Conservation (phyloP, 805 yeast genomes). For the Kodamaea restingae region DNA sequence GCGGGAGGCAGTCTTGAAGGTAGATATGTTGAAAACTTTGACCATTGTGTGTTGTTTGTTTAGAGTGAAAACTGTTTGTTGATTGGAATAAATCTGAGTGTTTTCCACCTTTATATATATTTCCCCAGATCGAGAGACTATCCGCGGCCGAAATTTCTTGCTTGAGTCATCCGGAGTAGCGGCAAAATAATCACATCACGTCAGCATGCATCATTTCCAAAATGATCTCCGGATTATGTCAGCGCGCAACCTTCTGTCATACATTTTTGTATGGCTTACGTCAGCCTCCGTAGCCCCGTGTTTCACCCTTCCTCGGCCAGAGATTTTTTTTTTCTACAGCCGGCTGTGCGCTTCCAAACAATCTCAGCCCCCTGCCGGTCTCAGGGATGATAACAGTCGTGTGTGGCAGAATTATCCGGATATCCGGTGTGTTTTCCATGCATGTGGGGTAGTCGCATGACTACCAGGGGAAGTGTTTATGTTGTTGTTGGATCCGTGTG, state of each 20-base stretch:
- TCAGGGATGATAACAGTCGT: neutral
- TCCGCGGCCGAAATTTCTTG: constrained; percentile 1
- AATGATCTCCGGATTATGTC: neutral
- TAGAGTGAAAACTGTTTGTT: neutral
- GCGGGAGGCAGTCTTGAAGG: constrained; percentile 40
- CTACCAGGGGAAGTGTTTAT: neutral
- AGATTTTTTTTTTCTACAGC: neutral
- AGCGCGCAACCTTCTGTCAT: too few species aligned
- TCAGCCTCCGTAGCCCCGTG: constrained; percentile 1
- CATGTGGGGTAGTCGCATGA: constrained; percentile 1
- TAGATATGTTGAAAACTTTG: constrained; percentile 26
- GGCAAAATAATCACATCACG: constrained; percentile 7
- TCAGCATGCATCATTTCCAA: neutral
- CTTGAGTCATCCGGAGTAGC: constrained; percentile 13
- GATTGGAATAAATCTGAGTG: neutral
- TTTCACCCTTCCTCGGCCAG: neutral
- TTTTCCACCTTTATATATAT: constrained; percentile 2
- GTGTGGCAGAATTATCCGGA: neutral
- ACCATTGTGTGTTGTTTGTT: constrained; percentile 1
- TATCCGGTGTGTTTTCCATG: neutral
- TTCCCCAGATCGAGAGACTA: neutral
- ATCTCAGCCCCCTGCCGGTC: neutral
- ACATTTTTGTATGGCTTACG: neutral
- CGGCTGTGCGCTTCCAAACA: neutral
- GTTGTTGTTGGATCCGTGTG: neutral